A percentile compares a stretch with the other conserved stretches of the same genome.
phyloP scores from a whole-genome alignment of 164 flowering plant species.

The Euptelea pleiosperma region DNA sequence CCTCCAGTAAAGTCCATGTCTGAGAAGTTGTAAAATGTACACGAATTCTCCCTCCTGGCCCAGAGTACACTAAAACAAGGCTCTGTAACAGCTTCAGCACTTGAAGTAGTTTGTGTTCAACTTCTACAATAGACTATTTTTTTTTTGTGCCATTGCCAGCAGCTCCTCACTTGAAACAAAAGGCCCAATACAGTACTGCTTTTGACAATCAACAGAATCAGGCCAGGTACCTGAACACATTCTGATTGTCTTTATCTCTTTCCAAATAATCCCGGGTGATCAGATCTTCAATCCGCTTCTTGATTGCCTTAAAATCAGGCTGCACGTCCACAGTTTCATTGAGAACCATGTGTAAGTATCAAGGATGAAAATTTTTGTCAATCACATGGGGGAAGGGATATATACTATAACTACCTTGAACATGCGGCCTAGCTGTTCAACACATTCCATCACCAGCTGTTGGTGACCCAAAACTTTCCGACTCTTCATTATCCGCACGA shows the following conservation, averaged over 20 bases:
- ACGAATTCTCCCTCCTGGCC: not conserved
- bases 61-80: not conserved
- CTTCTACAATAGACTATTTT: not conserved
- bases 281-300: conserved; percentile 62
- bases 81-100: not conserved
- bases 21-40: conserved; percentile 6
- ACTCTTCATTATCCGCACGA: conserved; percentile 81
- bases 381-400: not conserved
- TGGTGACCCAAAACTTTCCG: conserved; percentile 68
- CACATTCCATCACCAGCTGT: conserved; percentile 70
- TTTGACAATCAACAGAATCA: conserved; percentile 29
- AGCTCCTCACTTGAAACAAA: not conserved
- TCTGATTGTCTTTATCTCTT: conserved; percentile 64
- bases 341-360: not conserved
- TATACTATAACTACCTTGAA: conserved; percentile 41
- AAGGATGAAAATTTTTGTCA: not conserved
- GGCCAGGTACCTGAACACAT: conserved; percentile 72
- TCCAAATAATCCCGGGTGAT: conserved; percentile 67
- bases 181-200: not conserved
- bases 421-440: conserved; percentile 69
- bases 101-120: too few relatives aligned
- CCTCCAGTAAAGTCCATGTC: conserved; percentile 8
- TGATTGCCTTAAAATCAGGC: conserved; percentile 71
- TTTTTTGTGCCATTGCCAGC: conserved; percentile 12
- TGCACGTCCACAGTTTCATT: conserved; percentile 25